These are phyloP conservation scores for Areca catechu DNA, from an alignment of 176 grass and related monocot genomes.

Conservation along the genomic window DNA sequence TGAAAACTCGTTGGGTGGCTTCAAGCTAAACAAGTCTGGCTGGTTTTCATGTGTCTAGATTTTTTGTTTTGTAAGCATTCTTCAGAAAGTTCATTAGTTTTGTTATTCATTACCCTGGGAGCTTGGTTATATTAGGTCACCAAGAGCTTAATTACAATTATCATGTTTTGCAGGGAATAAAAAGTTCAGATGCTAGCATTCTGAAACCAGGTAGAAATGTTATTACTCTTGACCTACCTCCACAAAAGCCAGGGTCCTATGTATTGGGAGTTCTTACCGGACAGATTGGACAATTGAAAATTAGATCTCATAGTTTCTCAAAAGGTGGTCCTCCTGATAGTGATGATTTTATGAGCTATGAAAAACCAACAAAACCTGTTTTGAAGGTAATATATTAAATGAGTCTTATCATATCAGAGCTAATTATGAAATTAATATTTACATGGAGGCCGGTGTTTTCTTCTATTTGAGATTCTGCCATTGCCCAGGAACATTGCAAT, in stretches of 20 bases:
- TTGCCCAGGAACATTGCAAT: too few species aligned
- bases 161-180: conserved; percentile 69
- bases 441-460: too few species aligned
- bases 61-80: too few species aligned
- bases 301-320: conserved; percentile 96
- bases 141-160: conserved; percentile 1
- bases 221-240: conserved; percentile 69
- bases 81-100: too few species aligned
- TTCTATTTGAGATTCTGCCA: too few species aligned
- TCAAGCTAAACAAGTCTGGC: too few species aligned
- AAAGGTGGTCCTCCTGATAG: conserved; percentile 76
- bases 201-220: conserved; percentile 82
- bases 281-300: conserved; percentile 90
- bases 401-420: too few species aligned
- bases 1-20: too few species aligned
- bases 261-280: conserved; percentile 92
- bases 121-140: too few species aligned
- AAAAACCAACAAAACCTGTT: conserved; percentile 90
- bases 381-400: conserved; percentile 62
- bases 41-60: too few species aligned
- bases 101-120: too few species aligned
- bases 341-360: conserved; percentile 98
- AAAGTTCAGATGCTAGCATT: conserved; percentile 53
- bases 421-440: too few species aligned
- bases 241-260: conserved; percentile 95